A percentile compares a stretch with the other conserved stretches of the same genome.
phyloP scores from a whole-genome alignment of 1,284 basidiomycete species.

The Cystobasidium slooffiae region DNA sequence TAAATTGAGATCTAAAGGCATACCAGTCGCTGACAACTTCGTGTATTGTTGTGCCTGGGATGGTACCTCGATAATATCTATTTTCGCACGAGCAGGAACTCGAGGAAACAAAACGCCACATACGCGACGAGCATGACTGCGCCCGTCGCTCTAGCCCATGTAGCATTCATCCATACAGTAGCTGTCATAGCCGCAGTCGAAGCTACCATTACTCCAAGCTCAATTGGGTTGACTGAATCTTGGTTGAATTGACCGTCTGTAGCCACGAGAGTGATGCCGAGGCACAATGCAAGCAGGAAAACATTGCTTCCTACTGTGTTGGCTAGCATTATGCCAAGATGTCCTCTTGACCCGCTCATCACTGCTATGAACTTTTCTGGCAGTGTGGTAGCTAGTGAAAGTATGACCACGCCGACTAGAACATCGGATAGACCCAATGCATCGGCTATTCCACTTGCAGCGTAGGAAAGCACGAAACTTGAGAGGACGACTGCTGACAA shows the following conservation, averaged over 20 bases:
- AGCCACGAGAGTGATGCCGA: constrained; percentile 49
- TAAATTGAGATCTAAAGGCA: no score
- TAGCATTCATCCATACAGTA: constrained; percentile 49
- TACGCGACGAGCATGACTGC: constrained; percentile 48
- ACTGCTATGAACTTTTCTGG: constrained; percentile 56
- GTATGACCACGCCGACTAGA: constrained; percentile 53
- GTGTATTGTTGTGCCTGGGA: no score
- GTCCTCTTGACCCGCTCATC: constrained; percentile 51
- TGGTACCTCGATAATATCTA: not conserved
- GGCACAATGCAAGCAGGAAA: constrained; percentile 55
- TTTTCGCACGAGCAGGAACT: constrained; percentile 22
- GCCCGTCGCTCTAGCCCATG: constrained; percentile 46
- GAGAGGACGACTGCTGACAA: constrained; percentile 52
- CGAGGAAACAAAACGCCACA: constrained; percentile 49
- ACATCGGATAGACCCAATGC: constrained; percentile 52
- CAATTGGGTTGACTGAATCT: constrained; percentile 13
- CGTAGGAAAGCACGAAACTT: constrained; percentile 54
- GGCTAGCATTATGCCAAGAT: constrained; percentile 54
- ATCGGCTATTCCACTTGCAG: constrained; percentile 52
- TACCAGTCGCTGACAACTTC: no score
- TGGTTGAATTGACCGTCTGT: constrained; percentile 17
- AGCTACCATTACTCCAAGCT: constrained; percentile 13
- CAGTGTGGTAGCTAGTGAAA: constrained; percentile 55
- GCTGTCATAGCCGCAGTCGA: constrained; percentile 43
- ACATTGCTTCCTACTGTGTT: constrained; percentile 56